Evolutionary conservation across 495 filamentous ascomycete species (phyloP).

Genomic region (Penicillium pulvis): DNA sequence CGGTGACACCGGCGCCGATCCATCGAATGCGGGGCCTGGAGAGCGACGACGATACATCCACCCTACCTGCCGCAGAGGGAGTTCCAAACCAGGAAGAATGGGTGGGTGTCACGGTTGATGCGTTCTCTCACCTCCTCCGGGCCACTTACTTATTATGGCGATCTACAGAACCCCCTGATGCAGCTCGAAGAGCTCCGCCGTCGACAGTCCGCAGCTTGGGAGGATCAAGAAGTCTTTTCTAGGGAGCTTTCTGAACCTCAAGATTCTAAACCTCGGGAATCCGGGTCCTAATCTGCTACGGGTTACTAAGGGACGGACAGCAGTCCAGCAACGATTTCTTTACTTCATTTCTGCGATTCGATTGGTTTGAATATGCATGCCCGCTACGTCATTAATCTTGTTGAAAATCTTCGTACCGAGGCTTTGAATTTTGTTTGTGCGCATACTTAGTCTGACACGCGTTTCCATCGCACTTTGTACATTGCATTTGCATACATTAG

Average conservation of each 20-base stretch:
- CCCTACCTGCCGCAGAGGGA: constrained; percentile 72
- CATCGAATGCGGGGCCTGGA: constrained; percentile 56
- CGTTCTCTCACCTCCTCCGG: constrained; percentile 49
- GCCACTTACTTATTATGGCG: constrained; percentile 63
- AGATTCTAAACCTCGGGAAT: constrained; percentile 3
- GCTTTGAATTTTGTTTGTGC: constrained; percentile 1
- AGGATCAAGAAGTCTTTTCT: constrained; percentile 31
- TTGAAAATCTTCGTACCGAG: not conserved
- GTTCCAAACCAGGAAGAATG: constrained; percentile 84
- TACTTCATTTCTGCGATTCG: not conserved
- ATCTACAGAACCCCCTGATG: constrained; percentile 67
- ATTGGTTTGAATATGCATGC: not conserved
- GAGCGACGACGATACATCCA: constrained; percentile 50
- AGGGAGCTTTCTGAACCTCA: constrained; percentile 15
- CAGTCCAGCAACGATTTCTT: not conserved
- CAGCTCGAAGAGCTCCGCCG: constrained; percentile 69
- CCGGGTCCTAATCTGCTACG: not conserved
- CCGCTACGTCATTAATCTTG: not conserved
- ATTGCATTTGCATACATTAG: constrained; percentile 22
- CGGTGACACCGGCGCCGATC: constrained; percentile 84
- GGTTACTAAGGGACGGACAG: too few species aligned
- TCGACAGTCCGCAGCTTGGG: constrained; percentile 61
- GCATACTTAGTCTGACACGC: constrained; percentile 7
- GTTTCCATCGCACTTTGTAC: constrained; percentile 16
- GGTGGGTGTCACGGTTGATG: constrained; percentile 73